These are phyloP conservation scores for Sphaerulina musiva DNA, from an alignment of 2,329 filamentous ascomycete genomes.

Conservation along the genomic window DNA sequence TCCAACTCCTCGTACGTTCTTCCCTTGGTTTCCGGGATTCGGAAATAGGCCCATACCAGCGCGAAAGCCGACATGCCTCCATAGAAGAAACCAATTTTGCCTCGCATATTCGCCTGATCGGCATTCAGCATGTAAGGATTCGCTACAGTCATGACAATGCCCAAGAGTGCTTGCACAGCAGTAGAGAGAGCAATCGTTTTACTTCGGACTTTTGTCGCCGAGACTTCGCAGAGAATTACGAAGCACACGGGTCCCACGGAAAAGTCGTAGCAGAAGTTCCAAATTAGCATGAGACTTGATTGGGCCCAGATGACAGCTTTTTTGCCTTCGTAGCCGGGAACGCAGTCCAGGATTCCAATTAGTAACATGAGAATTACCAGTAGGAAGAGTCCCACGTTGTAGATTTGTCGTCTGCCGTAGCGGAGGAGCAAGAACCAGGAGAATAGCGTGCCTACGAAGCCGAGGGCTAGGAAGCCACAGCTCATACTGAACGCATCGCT, in stretches of 20 bases:
- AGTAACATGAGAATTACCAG: slow-evolving; percentile 34
- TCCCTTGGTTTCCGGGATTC: slow-evolving; percentile 38
- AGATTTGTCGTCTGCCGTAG: slow-evolving; percentile 38
- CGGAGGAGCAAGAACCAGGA: slow-evolving; percentile 38
- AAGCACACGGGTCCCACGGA: slow-evolving; percentile 37
- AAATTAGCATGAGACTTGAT: slow-evolving; percentile 35
- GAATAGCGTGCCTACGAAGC: slow-evolving; percentile 38
- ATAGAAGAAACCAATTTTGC: slow-evolving; percentile 41
- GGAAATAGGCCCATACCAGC: slow-evolving; percentile 35
- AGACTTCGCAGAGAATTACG: slow-evolving; percentile 36
- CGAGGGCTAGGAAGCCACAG: slow-evolving; percentile 39
- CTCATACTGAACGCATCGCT: slow-evolving; percentile 38
- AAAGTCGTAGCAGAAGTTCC: slow-evolving; percentile 35
- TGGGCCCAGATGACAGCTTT: slow-evolving; percentile 38
- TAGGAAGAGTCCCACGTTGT: slow-evolving; percentile 34
- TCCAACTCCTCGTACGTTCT: slow-evolving; percentile 41
- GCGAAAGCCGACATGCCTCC: slow-evolving; percentile 33
- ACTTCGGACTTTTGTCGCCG: slow-evolving; percentile 34
- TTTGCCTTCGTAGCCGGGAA: slow-evolving; percentile 29
- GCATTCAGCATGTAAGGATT: slow-evolving; percentile 39
- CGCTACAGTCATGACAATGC: slow-evolving; percentile 37
- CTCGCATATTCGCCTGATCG: slow-evolving; percentile 36
- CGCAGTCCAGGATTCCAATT: slow-evolving; percentile 37
- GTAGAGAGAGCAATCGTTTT: slow-evolving; percentile 38
- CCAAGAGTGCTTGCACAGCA: slow-evolving; percentile 37